phyloP scores from a whole-genome alignment of 441 rosid species.

The Mallotus repandus region DNA sequence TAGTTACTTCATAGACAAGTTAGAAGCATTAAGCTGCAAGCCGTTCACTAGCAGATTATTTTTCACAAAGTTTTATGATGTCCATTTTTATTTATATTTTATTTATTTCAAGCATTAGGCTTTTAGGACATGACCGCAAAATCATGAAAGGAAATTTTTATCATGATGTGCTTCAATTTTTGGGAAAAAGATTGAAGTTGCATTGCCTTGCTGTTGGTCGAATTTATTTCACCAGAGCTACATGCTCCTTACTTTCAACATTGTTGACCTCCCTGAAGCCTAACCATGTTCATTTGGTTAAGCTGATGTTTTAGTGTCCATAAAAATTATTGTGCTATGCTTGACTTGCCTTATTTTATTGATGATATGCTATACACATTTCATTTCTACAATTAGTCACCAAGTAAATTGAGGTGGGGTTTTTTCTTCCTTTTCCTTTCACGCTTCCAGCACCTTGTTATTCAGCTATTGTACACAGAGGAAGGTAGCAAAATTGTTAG shows the following conservation, averaged over 20 bases:
- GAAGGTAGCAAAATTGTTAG: neutral
- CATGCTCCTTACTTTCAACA: neutral
- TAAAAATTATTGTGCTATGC: neutral
- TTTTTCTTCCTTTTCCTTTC: neutral
- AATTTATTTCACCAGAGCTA: neutral
- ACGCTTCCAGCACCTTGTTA: neutral
- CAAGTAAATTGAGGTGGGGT: neutral
- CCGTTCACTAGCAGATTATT: neutral
- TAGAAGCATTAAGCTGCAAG: conserved; percentile 1
- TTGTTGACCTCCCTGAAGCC: neutral
- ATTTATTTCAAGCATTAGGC: neutral
- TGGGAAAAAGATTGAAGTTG: neutral
- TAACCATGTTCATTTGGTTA: neutral
- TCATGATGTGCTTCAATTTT: neutral
- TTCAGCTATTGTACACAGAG: neutral
- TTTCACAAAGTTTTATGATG: neutral
- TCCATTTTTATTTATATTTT: neutral
- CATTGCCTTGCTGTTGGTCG: neutral
- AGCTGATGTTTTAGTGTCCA: conserved; percentile 4
- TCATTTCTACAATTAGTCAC: neutral
- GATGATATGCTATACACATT: neutral
- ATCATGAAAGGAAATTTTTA: neutral
- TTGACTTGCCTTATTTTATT: neutral
- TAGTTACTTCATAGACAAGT: conserved; percentile 8
- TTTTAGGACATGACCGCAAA: neutral